These are phyloP conservation scores for Chiua virens DNA, from an alignment of 768 basidiomycete genomes.

Conservation along the genomic window DNA sequence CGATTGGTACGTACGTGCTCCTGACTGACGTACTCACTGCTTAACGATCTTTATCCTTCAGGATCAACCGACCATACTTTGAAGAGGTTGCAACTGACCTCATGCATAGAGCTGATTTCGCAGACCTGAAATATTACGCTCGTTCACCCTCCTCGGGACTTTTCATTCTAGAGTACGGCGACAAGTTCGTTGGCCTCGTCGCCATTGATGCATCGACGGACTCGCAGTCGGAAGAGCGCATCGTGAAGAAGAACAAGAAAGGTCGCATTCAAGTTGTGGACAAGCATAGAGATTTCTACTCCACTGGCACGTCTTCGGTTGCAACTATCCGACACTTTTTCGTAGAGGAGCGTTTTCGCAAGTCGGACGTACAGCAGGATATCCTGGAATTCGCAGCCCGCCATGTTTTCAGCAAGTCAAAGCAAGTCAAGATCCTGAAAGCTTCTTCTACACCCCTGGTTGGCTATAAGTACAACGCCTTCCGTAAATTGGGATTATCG, in stretches of 20 bases:
- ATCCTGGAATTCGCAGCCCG: slow-evolving; percentile 58
- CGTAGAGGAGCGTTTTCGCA: slow-evolving; percentile 63
- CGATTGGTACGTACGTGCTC: slow-evolving; percentile 56
- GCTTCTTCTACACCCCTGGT: slow-evolving; percentile 50
- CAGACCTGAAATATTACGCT: slow-evolving; percentile 57
- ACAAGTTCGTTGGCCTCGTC: slow-evolving; percentile 63
- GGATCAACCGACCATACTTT: slow-evolving; percentile 70
- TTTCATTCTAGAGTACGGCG: slow-evolving; percentile 64
- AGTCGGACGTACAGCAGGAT: slow-evolving; percentile 59
- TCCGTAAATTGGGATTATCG: slow-evolving; percentile 50
- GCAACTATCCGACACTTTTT: slow-evolving; percentile 76
- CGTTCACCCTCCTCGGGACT: slow-evolving; percentile 63
- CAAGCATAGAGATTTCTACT: slow-evolving; percentile 14
- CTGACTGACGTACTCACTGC: background rate
- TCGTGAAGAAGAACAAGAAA: slow-evolving; percentile 22
- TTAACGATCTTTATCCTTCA: slow-evolving; percentile 24
- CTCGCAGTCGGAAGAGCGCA: slow-evolving; percentile 31
- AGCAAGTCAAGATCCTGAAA: slow-evolving; percentile 45
- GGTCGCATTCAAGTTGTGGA: slow-evolving; percentile 8
- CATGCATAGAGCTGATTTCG: slow-evolving; percentile 57
- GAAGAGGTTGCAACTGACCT: slow-evolving; percentile 53
- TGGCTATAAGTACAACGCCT: slow-evolving; percentile 46
- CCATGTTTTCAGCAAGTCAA: slow-evolving; percentile 52
- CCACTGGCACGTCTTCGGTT: slow-evolving; percentile 42
- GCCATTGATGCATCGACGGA: slow-evolving; percentile 64